These are phyloP conservation scores for Aspergillus pseudoviridinutans DNA, from an alignment of 2,329 filamentous ascomycete species.

Conservation along the genomic window DNA sequence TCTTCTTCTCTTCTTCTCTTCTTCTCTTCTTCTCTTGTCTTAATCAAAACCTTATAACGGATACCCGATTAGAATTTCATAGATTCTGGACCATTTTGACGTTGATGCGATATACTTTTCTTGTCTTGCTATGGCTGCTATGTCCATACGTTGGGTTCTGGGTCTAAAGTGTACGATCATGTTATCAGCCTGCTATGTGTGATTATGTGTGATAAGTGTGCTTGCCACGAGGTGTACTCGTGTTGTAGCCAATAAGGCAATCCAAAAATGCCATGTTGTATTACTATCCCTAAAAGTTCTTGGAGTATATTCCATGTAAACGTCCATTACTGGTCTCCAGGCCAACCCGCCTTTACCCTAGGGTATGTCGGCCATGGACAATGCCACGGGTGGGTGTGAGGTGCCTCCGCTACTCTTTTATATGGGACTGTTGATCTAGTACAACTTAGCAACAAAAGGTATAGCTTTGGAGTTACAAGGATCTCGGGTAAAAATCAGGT, in stretches of 20 bases:
- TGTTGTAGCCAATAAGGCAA: not conserved
- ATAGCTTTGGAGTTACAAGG: no score
- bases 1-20: conserved; percentile 1
- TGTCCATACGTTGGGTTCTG: not conserved
- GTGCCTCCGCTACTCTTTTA: no score
- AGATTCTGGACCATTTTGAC: conserved; percentile 4
- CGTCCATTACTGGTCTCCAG: no score
- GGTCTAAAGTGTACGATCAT: not conserved
- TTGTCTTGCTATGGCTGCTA: not conserved
- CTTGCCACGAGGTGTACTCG: not conserved
- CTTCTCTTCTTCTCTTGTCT: conserved; percentile 1
- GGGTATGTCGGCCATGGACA: no score
- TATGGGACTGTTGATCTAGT: no score
- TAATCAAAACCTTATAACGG: conserved; percentile 1
- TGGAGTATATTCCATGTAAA: not conserved
- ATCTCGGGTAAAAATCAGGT: no score
- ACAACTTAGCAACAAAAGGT: no score
- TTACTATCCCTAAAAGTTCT: not conserved
- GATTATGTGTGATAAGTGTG: not conserved
- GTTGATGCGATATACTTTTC: not conserved
- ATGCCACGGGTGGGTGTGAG: no score
- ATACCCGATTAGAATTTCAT: conserved; percentile 6
- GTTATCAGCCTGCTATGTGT: not conserved
- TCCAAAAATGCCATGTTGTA: not conserved
- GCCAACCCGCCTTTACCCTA: no score